Evolutionary conservation across 2,329 filamentous ascomycete species (phyloP), one percentile per base, ranked within the genome.

Genomic region (Paraconiothyrium sp.): DNA sequence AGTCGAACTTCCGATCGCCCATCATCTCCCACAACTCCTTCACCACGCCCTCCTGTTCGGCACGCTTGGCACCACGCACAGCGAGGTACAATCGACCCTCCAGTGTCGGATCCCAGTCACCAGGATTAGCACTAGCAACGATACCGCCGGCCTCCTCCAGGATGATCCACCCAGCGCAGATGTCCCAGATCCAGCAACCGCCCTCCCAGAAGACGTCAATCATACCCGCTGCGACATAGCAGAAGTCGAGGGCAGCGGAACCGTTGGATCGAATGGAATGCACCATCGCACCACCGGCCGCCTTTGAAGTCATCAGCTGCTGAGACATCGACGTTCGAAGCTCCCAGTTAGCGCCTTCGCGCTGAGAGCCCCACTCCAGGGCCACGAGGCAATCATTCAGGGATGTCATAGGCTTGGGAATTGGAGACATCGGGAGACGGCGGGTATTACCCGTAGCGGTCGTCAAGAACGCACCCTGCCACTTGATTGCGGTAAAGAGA

Each of bases 191-290:
- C 67, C 69, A 78, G 5, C 74, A 73, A 0, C 77, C 77, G 4
- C 72, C 76, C 59, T 79, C 78, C 77, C 77, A 79, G 57, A 77
- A 79, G 0, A 66, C 58, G 46, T 79, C 77, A 0, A 79, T 52
- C 47, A 65, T 67, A 39, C 77, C 77, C 6, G 73, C 71, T 1
- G 76, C 78, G 1, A 79, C 76, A 60, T 77, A 78, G 66, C 78
- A 80, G 57, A 80, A 78, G 61, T 79, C 73, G 1, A 80, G 68
- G 0, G 77, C 78, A 0, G 76, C 76, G 2, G 76, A 78, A 14
- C 78, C 77, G 11, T 68, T 73, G 3, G 72, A 74, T 16, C 77
- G 76, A 13, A 77, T 65, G 0, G 71, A 75, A 30, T 77, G 72
- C 32, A 67, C 69, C 73, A 79, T 78, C 0, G 73, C 73, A 24